Conservation (phyloP, 2,329 filamentous ascomycete genomes). For the Penicillium capsulatum region DNA sequence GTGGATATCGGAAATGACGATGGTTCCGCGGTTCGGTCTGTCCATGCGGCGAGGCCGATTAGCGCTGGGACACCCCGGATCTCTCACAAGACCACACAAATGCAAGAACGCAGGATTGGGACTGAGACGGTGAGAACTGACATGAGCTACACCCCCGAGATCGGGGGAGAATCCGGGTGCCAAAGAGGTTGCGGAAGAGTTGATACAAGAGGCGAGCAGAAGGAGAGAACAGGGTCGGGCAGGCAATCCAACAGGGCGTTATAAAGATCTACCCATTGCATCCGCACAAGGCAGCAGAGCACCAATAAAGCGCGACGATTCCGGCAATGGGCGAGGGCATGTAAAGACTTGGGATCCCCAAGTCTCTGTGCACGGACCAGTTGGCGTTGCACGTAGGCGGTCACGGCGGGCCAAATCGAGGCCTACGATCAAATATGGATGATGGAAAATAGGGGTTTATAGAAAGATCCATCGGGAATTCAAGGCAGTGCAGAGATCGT, state of each 20-base stretch:
- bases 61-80: constrained; percentile 13
- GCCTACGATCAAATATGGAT: too few species aligned
- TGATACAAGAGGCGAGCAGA: constrained; percentile 7
- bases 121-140: background rate
- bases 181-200: constrained; percentile 10
- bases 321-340: too few species aligned
- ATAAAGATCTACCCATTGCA: constrained; percentile 15
- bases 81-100: too few species aligned
- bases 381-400: constrained; percentile 10
- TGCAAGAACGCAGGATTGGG: too few species aligned
- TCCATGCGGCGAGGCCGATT: constrained; percentile 14
- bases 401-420: constrained; percentile 1
- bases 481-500: too few species aligned
- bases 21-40: constrained; percentile 15
- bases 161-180: constrained; percentile 4
- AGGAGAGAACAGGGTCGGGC: constrained; percentile 13
- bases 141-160: background rate
- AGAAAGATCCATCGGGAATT: background rate
- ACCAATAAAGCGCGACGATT: constrained; percentile 1
- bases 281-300: background rate
- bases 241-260: constrained; percentile 8
- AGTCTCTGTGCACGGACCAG: constrained; percentile 9
- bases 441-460: too few species aligned
- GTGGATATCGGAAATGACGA: constrained; percentile 17
- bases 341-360: too few species aligned